Conservation (phyloP, 2,329 filamentous ascomycete genomes). For the Aspergillus fijiensis region DNA sequence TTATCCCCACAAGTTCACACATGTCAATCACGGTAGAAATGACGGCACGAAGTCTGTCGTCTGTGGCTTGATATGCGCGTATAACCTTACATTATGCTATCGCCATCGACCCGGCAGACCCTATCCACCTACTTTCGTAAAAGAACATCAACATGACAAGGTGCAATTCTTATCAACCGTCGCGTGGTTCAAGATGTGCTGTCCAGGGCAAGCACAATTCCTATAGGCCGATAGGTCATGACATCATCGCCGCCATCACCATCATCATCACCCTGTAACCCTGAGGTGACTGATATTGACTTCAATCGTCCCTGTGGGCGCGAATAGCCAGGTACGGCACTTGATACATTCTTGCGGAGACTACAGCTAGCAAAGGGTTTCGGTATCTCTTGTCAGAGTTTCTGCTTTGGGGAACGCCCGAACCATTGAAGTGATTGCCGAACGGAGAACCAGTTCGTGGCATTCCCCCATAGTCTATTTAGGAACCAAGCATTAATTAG, state of each 20-base stretch:
- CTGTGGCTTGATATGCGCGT: neutral
- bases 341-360: neutral
- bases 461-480: neutral
- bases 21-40: neutral
- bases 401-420: neutral
- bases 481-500: slow-evolving; percentile 2
- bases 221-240: neutral
- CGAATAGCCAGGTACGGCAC: neutral
- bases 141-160: neutral
- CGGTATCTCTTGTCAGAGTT: neutral
- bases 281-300: neutral
- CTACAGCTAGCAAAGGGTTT: neutral
- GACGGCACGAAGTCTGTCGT: neutral
- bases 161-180: neutral
- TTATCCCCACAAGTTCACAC: neutral
- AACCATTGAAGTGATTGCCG: neutral
- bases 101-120: neutral
- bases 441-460: neutral
- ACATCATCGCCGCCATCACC: neutral
- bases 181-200: neutral
- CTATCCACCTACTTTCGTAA: neutral
- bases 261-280: neutral
- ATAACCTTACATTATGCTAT: neutral
- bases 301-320: neutral
- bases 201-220: neutral